These are phyloP conservation scores for Xanthoceras sorbifolium DNA, from an alignment of 345 rosid species.

Conservation along the genomic window DNA sequence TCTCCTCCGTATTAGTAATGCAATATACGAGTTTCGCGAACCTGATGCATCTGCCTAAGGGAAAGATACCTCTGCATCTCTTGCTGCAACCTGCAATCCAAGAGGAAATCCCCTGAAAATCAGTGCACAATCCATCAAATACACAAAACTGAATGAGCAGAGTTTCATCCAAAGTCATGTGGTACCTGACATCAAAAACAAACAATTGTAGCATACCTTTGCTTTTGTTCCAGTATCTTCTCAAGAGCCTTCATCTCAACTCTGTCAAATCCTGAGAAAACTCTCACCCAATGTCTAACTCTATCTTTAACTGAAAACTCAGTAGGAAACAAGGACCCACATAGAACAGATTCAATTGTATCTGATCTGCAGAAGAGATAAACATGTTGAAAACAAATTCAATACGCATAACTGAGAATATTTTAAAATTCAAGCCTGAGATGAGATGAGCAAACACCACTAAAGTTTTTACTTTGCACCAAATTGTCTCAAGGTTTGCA, in stretches of 20 bases:
- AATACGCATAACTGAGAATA: not conserved
- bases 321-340: constrained; percentile 65
- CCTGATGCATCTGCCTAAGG: constrained; percentile 86
- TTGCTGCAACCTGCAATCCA: constrained; percentile 85
- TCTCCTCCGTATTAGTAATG: constrained; percentile 7
- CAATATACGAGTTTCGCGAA: constrained; percentile 32
- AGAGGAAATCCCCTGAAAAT: constrained; percentile 42
- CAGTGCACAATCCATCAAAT: constrained; percentile 39
- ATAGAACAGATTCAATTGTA: constrained; percentile 71
- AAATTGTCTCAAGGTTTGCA: constrained; percentile 5
- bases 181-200: constrained; percentile 26
- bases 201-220: constrained; percentile 54
- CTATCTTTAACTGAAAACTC: constrained; percentile 63
- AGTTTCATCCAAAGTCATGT: constrained; percentile 20
- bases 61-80: constrained; percentile 92
- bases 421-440: not conserved
- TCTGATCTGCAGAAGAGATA: constrained; percentile 77
- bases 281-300: constrained; percentile 75
- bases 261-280: constrained; percentile 77
- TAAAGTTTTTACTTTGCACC: not conserved
- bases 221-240: constrained; percentile 92
- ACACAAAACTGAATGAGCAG: constrained; percentile 23
- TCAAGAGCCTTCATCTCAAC: constrained; percentile 89
- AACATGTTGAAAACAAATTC: constrained; percentile 21
- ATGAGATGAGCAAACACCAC: constrained; percentile 5